These are phyloP conservation scores for Plasmodium ovale DNA, from an alignment of 169 alveolate species.

Conservation along the genomic window DNA sequence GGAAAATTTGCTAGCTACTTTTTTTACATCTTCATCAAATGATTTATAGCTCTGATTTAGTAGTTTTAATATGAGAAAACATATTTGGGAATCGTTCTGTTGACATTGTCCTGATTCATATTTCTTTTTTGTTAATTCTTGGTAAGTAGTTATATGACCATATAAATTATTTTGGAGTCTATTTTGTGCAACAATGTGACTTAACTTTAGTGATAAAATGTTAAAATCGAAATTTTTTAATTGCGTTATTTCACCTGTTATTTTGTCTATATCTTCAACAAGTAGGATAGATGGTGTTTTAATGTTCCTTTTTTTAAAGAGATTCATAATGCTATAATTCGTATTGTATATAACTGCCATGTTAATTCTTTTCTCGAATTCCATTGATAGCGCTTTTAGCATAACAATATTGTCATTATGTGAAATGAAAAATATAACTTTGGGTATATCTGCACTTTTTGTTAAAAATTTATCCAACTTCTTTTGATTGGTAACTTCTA, in stretches of 20 bases:
- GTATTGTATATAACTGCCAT: slow-evolving; percentile 80
- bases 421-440: slow-evolving; percentile 80
- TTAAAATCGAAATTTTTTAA: slow-evolving; percentile 64
- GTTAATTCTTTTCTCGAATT: slow-evolving; percentile 75
- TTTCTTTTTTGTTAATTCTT: slow-evolving; percentile 77
- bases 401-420: slow-evolving; percentile 76
- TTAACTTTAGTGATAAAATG: slow-evolving; percentile 54
- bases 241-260: slow-evolving; percentile 61
- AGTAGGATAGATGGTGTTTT: slow-evolving; percentile 74
- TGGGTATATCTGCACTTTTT: slow-evolving; percentile 56
- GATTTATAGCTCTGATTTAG: slow-evolving; percentile 30
- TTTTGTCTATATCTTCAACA: slow-evolving; percentile 77
- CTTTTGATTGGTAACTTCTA: slow-evolving; percentile 31
- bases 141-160: slow-evolving; percentile 74
- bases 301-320: slow-evolving; percentile 68
- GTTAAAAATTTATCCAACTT: slow-evolving; percentile 59
- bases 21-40: slow-evolving; percentile 78
- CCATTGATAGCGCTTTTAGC: slow-evolving; percentile 81
- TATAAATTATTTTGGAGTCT: slow-evolving; percentile 63
- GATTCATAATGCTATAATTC: slow-evolving; percentile 65
- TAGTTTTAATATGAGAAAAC: slow-evolving; percentile 62
- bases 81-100: slow-evolving; percentile 81
- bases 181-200: slow-evolving; percentile 72
- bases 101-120: slow-evolving; percentile 83
- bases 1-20: slow-evolving; percentile 79